Evolutionary conservation across 306 rosid genomes (phyloP), one percentile per base, ranked within the genome.

Genomic region (Fragaria nilgerrensis): DNA sequence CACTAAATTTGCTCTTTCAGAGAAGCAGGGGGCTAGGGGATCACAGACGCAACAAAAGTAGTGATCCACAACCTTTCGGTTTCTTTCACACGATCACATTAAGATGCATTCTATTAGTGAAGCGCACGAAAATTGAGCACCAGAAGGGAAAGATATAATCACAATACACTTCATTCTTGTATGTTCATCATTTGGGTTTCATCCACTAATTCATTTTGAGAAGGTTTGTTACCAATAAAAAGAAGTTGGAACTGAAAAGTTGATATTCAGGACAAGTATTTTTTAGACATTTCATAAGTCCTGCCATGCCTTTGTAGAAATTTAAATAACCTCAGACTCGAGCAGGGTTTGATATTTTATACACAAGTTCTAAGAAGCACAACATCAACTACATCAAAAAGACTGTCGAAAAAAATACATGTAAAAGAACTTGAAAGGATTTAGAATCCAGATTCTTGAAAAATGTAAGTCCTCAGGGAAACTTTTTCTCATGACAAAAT

Each of bases 1-100:
- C 50, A 87, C 83, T 85, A 84, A 87, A 82, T 78, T 81, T 80
- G 76, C 72, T 72, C 72, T 73, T 78, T 37, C 15, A 22, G 69
- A 45, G 48, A 68, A 66, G 63, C 69, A 47, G 11, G 52, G 22
- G 52, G 2, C 19, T 50, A 39, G 50, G 41, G 67, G 23, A 50
- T 17, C 12, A 36, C 17, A 50, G 34, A 67, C 52, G 39, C 55
- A 37, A 50, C 27, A 63, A 53, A 63, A 65, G 58, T 7, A 56
- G 36, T 32, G 36, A 32, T 32, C 36, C 4, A 3, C 36, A 32
- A 32, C 36, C 36, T 32, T 32, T 32, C 36, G 36, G 36, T 32
- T 32, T 32, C 4, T 32, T 32, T 32, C 36, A 32, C 36, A 32
- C 3, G 36, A 32, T 32, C 73, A 59, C 19, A 41, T 58, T 23